Conservation (phyloP, 108 stramenopile genomes). For the Seminavis robusta region DNA sequence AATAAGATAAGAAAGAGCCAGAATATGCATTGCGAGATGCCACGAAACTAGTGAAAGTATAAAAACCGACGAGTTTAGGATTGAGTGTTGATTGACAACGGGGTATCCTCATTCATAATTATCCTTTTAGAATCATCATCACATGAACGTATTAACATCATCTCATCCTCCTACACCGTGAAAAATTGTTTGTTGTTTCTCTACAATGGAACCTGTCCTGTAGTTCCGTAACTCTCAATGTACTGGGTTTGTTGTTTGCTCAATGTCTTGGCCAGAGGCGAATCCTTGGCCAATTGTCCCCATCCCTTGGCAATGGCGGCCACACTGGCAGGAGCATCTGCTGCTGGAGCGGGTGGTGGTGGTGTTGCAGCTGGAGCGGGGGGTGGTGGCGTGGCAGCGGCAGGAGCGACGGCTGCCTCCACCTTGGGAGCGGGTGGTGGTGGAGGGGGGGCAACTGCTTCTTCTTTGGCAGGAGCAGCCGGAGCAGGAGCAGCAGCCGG, state of each 20-base stretch:
- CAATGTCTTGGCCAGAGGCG: slow-evolving; percentile 70
- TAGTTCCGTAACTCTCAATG: slow-evolving; percentile 72
- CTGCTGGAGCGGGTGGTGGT: slow-evolving; percentile 14
- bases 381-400: slow-evolving; percentile 21
- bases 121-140: too few species aligned
- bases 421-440: slow-evolving; percentile 27
- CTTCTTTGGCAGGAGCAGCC: slow-evolving; percentile 6
- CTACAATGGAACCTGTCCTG: slow-evolving; percentile 68
- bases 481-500: slow-evolving; percentile 26
- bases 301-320: slow-evolving; percentile 52
- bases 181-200: too few species aligned
- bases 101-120: too few species aligned
- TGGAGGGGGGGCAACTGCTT: slow-evolving; percentile 5
- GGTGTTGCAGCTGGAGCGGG: slow-evolving; percentile 28
- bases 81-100: too few species aligned
- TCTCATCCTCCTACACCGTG: too few species aligned
- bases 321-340: slow-evolving; percentile 24
- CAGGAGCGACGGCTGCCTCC: slow-evolving; percentile 14
- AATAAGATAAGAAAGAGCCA: too few species aligned
- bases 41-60: too few species aligned
- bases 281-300: slow-evolving; percentile 49
- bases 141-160: too few species aligned
- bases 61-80: too few species aligned
- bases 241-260: slow-evolving; percentile 65
- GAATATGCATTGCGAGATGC: too few species aligned